Evolutionary conservation across 345 rosid species (phyloP).

Genomic region (Acer campestre): DNA sequence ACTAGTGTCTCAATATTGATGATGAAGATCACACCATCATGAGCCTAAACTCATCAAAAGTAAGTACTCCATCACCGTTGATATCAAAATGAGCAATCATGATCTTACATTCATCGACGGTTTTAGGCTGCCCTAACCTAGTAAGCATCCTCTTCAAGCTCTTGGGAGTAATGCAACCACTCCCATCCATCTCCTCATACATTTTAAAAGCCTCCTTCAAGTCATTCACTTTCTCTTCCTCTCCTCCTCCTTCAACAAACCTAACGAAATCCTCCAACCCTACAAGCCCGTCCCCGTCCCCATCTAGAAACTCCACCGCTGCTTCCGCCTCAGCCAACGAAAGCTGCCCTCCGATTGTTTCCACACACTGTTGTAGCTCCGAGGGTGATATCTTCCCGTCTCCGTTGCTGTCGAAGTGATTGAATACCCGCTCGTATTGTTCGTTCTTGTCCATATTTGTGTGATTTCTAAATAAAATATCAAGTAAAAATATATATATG

Average conservation of each 20-base stretch:
- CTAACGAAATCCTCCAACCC: constrained; percentile 56
- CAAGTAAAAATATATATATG: too few relatives aligned
- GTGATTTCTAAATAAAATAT: too few relatives aligned
- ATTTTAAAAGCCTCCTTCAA: constrained; percentile 56
- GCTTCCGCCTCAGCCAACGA: constrained; percentile 32
- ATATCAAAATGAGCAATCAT: constrained; percentile 63
- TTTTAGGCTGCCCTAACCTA: constrained; percentile 49
- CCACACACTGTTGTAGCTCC: constrained; percentile 47
- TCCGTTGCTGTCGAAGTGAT: constrained; percentile 43
- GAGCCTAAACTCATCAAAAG: constrained; percentile 62
- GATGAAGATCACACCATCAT: constrained; percentile 48
- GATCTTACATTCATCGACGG: constrained; percentile 45
- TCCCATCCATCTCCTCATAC: constrained; percentile 49
- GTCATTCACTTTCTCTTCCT: constrained; percentile 48
- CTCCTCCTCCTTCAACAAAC: constrained; percentile 48
- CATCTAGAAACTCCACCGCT: constrained; percentile 28
- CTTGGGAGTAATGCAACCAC: constrained; percentile 56
- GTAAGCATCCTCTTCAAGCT: constrained; percentile 62
- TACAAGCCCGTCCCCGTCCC: constrained; percentile 39
- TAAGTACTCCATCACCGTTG: constrained; percentile 59
- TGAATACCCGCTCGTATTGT: constrained; percentile 46
- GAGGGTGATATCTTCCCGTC: constrained; percentile 52
- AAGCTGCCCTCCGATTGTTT: constrained; percentile 39
- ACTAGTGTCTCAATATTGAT: neutral
- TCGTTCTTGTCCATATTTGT: constrained; percentile 16